A percentile compares a stretch with the other conserved stretches of the same genome.
These are phyloP conservation scores for Aciculoconidium aculeatum DNA, from an alignment of 805 yeast species.

Conservation along the genomic window DNA sequence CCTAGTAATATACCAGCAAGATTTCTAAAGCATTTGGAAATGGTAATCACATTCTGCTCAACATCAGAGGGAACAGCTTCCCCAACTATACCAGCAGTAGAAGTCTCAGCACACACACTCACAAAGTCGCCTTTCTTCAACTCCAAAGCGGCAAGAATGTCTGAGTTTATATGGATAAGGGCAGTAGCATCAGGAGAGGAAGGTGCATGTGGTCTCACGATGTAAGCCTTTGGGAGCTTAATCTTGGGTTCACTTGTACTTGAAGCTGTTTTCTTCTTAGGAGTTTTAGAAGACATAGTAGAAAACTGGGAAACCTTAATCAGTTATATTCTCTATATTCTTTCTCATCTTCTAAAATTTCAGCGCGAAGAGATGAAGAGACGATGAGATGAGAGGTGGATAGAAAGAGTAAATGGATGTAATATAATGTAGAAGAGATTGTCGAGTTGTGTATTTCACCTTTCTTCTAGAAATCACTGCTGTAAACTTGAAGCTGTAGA, in stretches of 20 bases:
- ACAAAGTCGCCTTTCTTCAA: slow-evolving; percentile 42
- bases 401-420: no score
- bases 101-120: slow-evolving; percentile 35
- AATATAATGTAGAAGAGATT: no score
- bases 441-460: no score
- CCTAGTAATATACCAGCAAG: slow-evolving; percentile 42
- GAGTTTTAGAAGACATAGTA: slow-evolving; percentile 17
- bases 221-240: slow-evolving; percentile 35
- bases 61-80: slow-evolving; percentile 28
- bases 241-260: no score
- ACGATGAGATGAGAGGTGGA: no score
- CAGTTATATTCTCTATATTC: no score
- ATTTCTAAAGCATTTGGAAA: slow-evolving; percentile 22
- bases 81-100: slow-evolving; percentile 41
- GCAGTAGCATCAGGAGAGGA: slow-evolving; percentile 8
- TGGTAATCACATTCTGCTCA: slow-evolving; percentile 24
- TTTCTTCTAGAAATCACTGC: no score
- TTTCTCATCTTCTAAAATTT: no score
- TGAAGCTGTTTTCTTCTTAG: slow-evolving; percentile 22
- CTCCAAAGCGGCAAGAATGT: slow-evolving; percentile 43
- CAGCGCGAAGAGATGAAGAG: no score
- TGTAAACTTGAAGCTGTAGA: no score
- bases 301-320: no score
- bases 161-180: slow-evolving; percentile 38
- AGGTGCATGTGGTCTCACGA: slow-evolving; percentile 29